Percentiles rank a stretch among this genome's conserved stretches.
phyloP scores from a whole-genome alignment of 495 filamentous ascomycete genomes.

The Wilcoxina mikolae region DNA sequence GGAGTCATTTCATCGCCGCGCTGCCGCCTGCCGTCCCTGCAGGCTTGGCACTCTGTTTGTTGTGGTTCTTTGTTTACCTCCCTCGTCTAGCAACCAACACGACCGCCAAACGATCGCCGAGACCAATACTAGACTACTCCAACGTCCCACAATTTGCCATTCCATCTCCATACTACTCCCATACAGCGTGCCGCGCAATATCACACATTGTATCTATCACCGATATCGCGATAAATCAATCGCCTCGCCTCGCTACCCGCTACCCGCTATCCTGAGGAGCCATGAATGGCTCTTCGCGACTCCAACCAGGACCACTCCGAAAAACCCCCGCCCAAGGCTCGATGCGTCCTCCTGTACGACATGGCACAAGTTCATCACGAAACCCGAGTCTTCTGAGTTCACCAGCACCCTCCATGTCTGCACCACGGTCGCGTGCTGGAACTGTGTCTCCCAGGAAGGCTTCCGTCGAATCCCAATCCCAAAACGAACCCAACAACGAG shows the following conservation, averaged over 20 bases:
- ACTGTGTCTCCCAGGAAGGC: conserved; percentile 21
- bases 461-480: conserved; percentile 8
- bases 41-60: not conserved
- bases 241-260: no score
- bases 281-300: conserved; percentile 9
- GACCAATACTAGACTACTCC: no score
- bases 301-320: not conserved
- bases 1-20: no score
- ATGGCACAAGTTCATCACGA: not conserved
- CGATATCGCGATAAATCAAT: no score
- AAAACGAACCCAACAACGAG: conserved; percentile 49
- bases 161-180: no score
- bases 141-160: no score
- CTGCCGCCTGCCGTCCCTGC: not conserved
- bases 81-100: not conserved
- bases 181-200: no score
- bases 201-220: no score
- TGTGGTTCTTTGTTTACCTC: conserved; percentile 3
- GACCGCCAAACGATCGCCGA: not conserved
- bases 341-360: conserved; percentile 1
- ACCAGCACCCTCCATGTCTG: conserved; percentile 31
- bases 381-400: not conserved
- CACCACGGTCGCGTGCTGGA: conserved; percentile 25
- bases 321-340: not conserved
- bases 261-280: conserved; percentile 1